Evolutionary conservation across 257 asterid genomes (phyloP).

Genomic region (Verbena officinalis): DNA sequence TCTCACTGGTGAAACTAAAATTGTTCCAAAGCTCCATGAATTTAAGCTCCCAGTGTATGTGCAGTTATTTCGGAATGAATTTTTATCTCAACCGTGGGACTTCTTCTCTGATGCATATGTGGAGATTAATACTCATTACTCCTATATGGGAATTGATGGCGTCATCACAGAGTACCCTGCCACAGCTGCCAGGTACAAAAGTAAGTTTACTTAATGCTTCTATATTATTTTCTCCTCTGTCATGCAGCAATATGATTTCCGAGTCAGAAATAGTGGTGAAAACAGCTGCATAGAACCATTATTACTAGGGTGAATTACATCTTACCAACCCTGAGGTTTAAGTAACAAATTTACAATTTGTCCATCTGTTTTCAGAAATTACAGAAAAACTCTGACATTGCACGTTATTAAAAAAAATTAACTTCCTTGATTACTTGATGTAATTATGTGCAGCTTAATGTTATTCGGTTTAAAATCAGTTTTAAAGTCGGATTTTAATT

Average conservation of each 20-base stretch:
- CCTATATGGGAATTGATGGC: slow-evolving; percentile 40
- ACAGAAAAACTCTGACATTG: too few relatives aligned
- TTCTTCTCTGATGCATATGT: slow-evolving; percentile 66
- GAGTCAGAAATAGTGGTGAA: background rate
- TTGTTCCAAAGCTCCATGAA: slow-evolving; percentile 55
- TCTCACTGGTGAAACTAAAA: slow-evolving; percentile 38
- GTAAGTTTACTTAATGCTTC: slow-evolving; percentile 45
- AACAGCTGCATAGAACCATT: background rate
- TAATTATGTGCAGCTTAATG: too few relatives aligned
- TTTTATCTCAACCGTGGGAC: slow-evolving; percentile 78
- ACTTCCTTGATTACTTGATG: too few relatives aligned
- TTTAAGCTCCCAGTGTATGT: slow-evolving; percentile 58
- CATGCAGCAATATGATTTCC: background rate
- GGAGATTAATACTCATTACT: slow-evolving; percentile 48
- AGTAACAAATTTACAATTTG: too few relatives aligned
- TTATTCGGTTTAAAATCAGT: too few relatives aligned
- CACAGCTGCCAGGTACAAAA: slow-evolving; percentile 63
- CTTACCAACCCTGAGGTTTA: too few relatives aligned
- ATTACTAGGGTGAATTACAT: too few relatives aligned
- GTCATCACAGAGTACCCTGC: slow-evolving; percentile 64
- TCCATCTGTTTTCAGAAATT: too few relatives aligned
- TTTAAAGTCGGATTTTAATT: too few relatives aligned
- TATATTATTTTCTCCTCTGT: background rate
- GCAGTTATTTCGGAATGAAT: slow-evolving; percentile 61
- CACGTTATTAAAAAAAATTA: too few relatives aligned